Conservation (phyloP, 1,139 yeast species). For the Fermentozyma sake region DNA sequence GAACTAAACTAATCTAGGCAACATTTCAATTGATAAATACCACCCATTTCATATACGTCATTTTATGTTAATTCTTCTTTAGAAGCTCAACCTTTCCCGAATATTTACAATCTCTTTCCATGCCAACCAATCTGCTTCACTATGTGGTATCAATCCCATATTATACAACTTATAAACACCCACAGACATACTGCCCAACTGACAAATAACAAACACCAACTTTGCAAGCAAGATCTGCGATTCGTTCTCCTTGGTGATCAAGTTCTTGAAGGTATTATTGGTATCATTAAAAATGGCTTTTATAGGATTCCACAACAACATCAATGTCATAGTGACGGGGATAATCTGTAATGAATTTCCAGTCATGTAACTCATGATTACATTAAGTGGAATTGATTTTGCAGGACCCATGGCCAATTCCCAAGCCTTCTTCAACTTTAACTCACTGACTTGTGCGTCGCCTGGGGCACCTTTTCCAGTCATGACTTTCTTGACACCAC, state of each 20-base stretch:
- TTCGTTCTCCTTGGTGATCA: conserved; percentile 30
- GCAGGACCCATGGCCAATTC: conserved; percentile 81
- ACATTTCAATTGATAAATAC: conserved; percentile 1
- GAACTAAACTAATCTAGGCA: no score
- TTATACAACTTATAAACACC: conserved; percentile 82
- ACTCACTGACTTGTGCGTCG: conserved; percentile 24
- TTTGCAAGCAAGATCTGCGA: conserved; percentile 40
- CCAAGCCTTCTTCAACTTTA: conserved; percentile 73
- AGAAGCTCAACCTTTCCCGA: conserved; percentile 15
- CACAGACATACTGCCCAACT: conserved; percentile 59
- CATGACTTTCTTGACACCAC: no score
- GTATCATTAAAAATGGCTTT: conserved; percentile 63
- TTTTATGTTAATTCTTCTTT: no score
- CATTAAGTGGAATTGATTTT: conserved; percentile 82
- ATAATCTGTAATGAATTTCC: conserved; percentile 88
- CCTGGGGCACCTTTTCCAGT: no score
- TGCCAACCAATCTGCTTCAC: conserved; percentile 85
- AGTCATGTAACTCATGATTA: conserved; percentile 88
- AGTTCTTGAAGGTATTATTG: conserved; percentile 38
- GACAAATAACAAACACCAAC: conserved; percentile 48
- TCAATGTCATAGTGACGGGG: conserved; percentile 85
- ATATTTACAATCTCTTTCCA: conserved; percentile 57
- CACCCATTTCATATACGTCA: no score
- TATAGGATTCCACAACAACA: conserved; percentile 75
- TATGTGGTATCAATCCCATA: conserved; percentile 91